These are phyloP conservation scores for Penicillium olsonii DNA, from an alignment of 2,329 filamentous ascomycete genomes.

Conservation along the genomic window DNA sequence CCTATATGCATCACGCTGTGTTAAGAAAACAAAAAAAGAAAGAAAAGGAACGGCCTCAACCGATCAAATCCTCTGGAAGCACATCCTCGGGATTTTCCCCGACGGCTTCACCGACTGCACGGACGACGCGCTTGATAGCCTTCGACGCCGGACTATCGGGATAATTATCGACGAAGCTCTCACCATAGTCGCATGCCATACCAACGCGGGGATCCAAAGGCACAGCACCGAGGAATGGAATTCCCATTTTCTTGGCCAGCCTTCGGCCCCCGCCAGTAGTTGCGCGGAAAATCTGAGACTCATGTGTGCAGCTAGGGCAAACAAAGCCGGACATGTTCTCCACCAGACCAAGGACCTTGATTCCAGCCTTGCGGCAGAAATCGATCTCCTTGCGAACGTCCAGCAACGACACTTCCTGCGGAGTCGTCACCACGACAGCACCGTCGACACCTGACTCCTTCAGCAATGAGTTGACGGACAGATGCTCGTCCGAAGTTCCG, in stretches of 20 bases:
- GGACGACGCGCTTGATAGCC: constrained; percentile 79
- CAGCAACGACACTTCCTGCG: constrained; percentile 87
- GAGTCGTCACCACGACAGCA: constrained; percentile 89
- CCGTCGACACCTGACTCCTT: constrained; percentile 92
- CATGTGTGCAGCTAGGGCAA: constrained; percentile 83
- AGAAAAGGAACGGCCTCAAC: constrained; percentile 19
- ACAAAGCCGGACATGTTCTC: constrained; percentile 99
- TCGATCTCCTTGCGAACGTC: constrained; percentile 98
- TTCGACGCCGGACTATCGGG: constrained; percentile 88
- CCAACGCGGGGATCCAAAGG: constrained; percentile 91
- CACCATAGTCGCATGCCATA: constrained; percentile 95
- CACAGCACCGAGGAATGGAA: constrained; percentile 86
- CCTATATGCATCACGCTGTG: constrained; percentile 25
- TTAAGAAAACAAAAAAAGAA: constrained; percentile 13
- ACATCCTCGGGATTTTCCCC: constrained; percentile 61
- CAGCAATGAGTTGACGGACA: constrained; percentile 88
- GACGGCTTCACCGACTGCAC: constrained; percentile 66
- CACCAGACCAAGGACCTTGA: constrained; percentile 81
- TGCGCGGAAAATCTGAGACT: constrained; percentile 81
- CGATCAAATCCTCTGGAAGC: constrained; percentile 36
- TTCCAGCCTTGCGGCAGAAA: constrained; percentile 93
- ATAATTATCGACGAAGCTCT: constrained; percentile 94
- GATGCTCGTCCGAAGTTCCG: constrained; percentile 91
- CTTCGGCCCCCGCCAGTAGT: constrained; percentile 84
- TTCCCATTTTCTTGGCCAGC: constrained; percentile 80